These are phyloP conservation scores for Trichoderma sp. DNA, from an alignment of 2,329 filamentous ascomycete genomes.

Conservation along the genomic window DNA sequence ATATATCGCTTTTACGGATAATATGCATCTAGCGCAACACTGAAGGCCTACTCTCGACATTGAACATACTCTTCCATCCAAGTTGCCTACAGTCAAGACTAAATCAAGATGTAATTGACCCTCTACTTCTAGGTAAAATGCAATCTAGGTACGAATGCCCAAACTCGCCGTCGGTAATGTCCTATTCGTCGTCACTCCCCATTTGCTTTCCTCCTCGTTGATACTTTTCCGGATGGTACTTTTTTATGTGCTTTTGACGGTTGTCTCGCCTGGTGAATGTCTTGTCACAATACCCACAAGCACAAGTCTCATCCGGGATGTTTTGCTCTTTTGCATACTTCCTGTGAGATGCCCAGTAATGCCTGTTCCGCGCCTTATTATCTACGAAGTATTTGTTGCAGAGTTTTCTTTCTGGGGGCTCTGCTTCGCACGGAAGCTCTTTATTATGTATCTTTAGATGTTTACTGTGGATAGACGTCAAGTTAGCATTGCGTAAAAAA, in stretches of 20 bases:
- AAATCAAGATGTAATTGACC: background rate
- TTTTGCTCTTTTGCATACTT: background rate
- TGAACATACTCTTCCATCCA: background rate
- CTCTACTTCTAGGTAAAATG: no score
- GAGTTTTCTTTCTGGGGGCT: fast-evolving
- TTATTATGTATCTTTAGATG: background rate
- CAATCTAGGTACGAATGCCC: no score
- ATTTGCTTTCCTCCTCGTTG: fast-evolving
- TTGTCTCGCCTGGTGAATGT: background rate
- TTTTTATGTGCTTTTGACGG: background rate
- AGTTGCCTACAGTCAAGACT: background rate
- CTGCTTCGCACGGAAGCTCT: background rate
- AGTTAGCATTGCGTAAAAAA: background rate
- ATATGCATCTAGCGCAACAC: background rate
- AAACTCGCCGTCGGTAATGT: fast-evolving
- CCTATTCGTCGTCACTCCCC: background rate
- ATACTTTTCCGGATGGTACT: background rate
- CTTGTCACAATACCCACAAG: background rate
- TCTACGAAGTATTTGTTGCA: background rate
- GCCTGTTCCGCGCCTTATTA: background rate
- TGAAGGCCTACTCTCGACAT: no score
- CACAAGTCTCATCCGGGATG: background rate
- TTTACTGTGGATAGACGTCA: background rate
- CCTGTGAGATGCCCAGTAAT: background rate
- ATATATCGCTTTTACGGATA: background rate